A percentile compares a stretch with the other conserved stretches of the same genome.
Evolutionary conservation across 2,329 filamentous ascomycete genomes (phyloP).

Genomic region (Magnaporthiopsis incrustans): DNA sequence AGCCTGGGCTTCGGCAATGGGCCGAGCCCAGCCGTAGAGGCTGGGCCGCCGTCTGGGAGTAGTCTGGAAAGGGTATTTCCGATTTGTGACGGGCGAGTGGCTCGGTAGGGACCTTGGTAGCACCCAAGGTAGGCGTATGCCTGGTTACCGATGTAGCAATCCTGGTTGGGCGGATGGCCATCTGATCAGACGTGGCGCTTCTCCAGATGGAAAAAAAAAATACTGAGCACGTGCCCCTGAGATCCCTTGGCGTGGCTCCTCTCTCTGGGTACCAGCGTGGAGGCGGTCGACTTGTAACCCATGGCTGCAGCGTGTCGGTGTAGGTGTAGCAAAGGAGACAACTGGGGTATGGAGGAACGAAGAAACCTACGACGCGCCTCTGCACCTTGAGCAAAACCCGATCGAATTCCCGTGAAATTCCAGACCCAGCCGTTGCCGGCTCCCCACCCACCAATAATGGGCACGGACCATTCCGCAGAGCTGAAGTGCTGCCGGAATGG

Average conservation of each 20-base stretch:
- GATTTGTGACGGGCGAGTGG: background rate
- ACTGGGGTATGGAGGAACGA: no score
- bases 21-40: background rate
- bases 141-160: no score
- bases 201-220: background rate
- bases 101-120: no score
- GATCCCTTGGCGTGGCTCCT: background rate
- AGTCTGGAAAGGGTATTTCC: background rate
- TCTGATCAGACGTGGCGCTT: background rate
- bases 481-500: background rate
- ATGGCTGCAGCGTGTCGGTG: background rate
- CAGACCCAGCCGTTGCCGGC: no score
- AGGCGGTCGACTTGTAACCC: background rate
- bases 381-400: no score
- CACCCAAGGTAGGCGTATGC: no score
- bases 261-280: background rate
- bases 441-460: background rate
- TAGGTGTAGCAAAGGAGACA: background rate
- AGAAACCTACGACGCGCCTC: no score
- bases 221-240: background rate
- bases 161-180: background rate
- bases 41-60: background rate
- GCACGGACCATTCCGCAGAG: background rate
- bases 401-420: no score
- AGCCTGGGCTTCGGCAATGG: constrained; percentile 3